Percentiles rank a stretch among this genome's conserved stretches.
phyloP scores from a whole-genome alignment of 345 rosid genomes.

The Atalantia buxifolia region DNA sequence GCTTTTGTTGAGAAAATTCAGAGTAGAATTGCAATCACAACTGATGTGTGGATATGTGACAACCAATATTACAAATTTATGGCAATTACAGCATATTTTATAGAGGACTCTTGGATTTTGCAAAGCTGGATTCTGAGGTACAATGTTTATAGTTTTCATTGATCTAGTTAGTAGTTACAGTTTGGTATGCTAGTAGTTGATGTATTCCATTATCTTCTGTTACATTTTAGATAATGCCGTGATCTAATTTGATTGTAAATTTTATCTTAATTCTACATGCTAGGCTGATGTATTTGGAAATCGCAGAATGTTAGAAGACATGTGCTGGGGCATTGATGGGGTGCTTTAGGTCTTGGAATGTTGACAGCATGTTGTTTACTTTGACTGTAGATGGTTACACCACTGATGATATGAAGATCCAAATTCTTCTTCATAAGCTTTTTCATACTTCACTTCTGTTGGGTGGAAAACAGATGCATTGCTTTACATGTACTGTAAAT shows the following conservation, averaged over 20 bases:
- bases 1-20: not conserved
- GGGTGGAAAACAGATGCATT: not conserved
- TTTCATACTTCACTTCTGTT: not conserved
- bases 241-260: not conserved
- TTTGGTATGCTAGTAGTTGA: not conserved
- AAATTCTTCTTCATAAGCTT: not conserved
- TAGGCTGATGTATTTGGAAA: not conserved
- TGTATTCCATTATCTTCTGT: not conserved
- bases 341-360: not conserved
- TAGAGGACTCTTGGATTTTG: not conserved
- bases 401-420: not conserved
- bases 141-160: not conserved
- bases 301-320: not conserved
- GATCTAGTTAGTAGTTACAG: not conserved
- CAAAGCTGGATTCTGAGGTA: not conserved
- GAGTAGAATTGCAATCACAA: not conserved
- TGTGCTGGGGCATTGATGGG: not conserved
- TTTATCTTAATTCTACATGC: not conserved
- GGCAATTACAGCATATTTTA: not conserved
- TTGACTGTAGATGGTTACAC: not conserved
- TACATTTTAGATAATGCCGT: not conserved
- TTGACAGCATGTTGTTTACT: not conserved
- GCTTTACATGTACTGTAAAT: not conserved
- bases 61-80: not conserved
- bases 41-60: not conserved